Evolutionary conservation across 345 rosid genomes (phyloP), one percentile per base, ranked within the genome.

Genomic region (Alliaria petiolata): DNA sequence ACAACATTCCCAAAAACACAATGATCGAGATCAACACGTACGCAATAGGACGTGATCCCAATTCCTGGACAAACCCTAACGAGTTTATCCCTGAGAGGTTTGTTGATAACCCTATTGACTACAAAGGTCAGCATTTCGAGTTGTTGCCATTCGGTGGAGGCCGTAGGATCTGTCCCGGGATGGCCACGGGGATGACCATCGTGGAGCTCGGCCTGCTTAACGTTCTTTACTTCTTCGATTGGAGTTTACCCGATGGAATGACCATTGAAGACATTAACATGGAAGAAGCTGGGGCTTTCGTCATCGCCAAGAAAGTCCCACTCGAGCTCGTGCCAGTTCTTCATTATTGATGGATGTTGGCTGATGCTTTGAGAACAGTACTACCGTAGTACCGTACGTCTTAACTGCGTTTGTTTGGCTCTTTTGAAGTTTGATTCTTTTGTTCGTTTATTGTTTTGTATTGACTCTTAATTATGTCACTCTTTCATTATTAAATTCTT

Each of bases 61-160:
- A 59, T 7, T 62, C 54, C 44, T 80, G 87, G 89, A 31, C 61
- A 8, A 72, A 71, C 38, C 80, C 86, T 16, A 65, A 79, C 22
- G 79, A 77, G 9, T 83, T 85, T 46, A 28, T 36, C 3, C 87
- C 86, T 0, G 83, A 80, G 53, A 80, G 89, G 47, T 85, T 87
- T 63, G 11, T 35, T 0, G 75, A 81, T 8, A 75, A n/a, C 74
- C 62, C 78, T 4, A 36, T 80, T 14, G 84, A 84, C 28, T 72
- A 72, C 31, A 84, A 57, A 43, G 89, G 89, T 36, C 82, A 80
- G 6, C 43, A 72, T 67, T 86, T 72, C 15, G 86, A 82, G 70
- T 65, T 50, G 19, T 62, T 83, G 65, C 83, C 91, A 22, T 84
- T 85, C 20, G 91, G 89, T 22, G 66, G 65, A 7, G 91, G 89